Base-by-base conservation (phyloP, 257 asterid species). In the Hygrophila difformis region DNA sequence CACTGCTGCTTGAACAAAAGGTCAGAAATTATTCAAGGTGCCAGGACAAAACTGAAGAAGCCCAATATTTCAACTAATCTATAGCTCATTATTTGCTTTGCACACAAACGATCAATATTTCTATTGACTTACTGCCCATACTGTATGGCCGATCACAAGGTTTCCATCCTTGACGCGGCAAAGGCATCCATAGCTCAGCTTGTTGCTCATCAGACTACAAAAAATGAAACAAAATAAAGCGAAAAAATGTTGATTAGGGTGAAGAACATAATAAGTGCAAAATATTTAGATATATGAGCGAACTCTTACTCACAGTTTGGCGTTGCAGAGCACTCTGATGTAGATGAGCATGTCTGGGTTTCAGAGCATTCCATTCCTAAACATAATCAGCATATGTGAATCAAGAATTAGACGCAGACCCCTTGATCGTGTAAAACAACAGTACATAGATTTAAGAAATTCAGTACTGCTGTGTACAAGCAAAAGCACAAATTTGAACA, bases 331-430 rank as follows among this genome's bases (percentile, higher is more conserved):
- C 97, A 63, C 84, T 73, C 72, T 77, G 78, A 15, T 84, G 80
- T 49, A 91, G 65, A 44, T 76, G 79, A 38, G 96, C 72, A 56
- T 86, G 99, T 59, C 95, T 76, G 55, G 92, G 87, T 54, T 91
- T 91, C 14, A 89, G 82, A 59, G 82, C 75, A 73, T 75, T 83
- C 92, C 86, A 84, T 41, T 76, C 95, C 95, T 84, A 77, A 63
- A 33, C 12, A 34, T 28, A 38, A 38, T 35, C 31, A 64, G 41
- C 31, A 37, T 23, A 48, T 47, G 29, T 52, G 39, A 48, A 66
- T 38, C n/a, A n/a, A n/a, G 42, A 19, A 36, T 36, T 13, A 11
- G 39, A 7, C 13, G 40, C 22, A 46, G 45, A 14, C 2, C 12
- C 1, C 21, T 29, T 15, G 1, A 58, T 16, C 41, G 39, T 22